Percentiles rank a stretch among this genome's conserved stretches.
Conservation (phyloP, 148 eudicot genomes). For the Arbutus unedo region DNA sequence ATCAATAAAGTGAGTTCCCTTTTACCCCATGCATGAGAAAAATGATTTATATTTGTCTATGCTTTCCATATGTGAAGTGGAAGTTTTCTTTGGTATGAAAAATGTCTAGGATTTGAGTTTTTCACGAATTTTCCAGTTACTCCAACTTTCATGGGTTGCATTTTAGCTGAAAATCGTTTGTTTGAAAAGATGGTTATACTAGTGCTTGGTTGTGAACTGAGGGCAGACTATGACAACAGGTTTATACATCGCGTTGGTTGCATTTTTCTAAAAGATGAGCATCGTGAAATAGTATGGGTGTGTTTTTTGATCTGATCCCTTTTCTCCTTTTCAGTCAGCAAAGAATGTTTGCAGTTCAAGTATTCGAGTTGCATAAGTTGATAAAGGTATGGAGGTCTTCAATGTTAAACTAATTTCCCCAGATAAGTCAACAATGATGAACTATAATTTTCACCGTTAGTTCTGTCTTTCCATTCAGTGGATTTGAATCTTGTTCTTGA, state of each 20-base stretch:
- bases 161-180: not conserved
- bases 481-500: constrained; percentile 8
- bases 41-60: not conserved
- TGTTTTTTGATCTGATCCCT: constrained; percentile 25
- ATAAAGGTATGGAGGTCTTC: constrained; percentile 53
- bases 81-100: not conserved
- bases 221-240: not conserved
- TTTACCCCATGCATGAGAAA: not conserved
- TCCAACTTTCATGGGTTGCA: not conserved
- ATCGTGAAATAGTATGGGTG: not conserved
- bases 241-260: constrained; percentile 7
- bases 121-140: constrained; percentile 8
- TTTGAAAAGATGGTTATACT: not conserved
- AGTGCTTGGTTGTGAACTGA: constrained; percentile 10
- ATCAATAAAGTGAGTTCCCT: not conserved
- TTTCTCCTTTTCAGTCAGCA: constrained; percentile 70
- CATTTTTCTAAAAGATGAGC: constrained; percentile 15
- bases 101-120: not conserved
- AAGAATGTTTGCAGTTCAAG: constrained; percentile 84
- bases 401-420: not conserved
- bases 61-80: not conserved
- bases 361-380: constrained; percentile 92
- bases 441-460: not conserved
- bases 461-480: not conserved
- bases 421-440: not conserved